phyloP scores from a whole-genome alignment of 2,329 filamentous ascomycete species.

The Dothistroma septosporum region DNA sequence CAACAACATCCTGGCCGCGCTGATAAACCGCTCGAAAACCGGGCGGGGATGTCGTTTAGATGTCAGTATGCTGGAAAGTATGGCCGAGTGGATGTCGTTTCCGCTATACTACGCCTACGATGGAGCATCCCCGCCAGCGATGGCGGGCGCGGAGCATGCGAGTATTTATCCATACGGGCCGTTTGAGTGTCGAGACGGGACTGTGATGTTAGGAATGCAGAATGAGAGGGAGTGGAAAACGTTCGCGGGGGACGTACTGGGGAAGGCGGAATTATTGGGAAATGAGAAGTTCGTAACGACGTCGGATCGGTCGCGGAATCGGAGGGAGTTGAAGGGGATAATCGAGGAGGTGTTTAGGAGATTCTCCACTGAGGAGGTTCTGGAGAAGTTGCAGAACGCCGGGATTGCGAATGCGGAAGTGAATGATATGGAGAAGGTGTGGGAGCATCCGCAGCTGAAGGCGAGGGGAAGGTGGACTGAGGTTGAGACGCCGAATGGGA shows the following conservation, averaged over 20 bases:
- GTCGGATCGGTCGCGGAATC: slow-evolving; percentile 45
- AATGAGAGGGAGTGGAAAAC: slow-evolving; percentile 55
- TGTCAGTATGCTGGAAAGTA: slow-evolving; percentile 56
- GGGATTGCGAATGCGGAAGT: slow-evolving; percentile 55
- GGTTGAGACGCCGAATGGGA: slow-evolving; percentile 46
- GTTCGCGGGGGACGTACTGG: slow-evolving; percentile 48
- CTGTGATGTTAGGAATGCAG: slow-evolving; percentile 56
- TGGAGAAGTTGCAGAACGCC: slow-evolving; percentile 44
- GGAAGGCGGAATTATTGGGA: slow-evolving; percentile 39
- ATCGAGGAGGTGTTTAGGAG: slow-evolving; percentile 44
- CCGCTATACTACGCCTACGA: slow-evolving; percentile 63
- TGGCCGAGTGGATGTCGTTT: slow-evolving; percentile 58
- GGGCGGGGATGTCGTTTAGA: slow-evolving; percentile 50
- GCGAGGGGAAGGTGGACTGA: slow-evolving; percentile 52
- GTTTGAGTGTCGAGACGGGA: slow-evolving; percentile 46
- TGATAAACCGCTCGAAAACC: slow-evolving; percentile 58
- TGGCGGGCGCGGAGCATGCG: slow-evolving; percentile 52
- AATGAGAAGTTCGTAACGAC: slow-evolving; percentile 50
- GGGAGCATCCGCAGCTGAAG: slow-evolving; percentile 52
- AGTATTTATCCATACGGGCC: slow-evolving; percentile 56
- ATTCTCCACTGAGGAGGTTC: slow-evolving; percentile 40
- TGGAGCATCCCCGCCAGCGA: slow-evolving; percentile 41
- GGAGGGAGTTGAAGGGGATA: slow-evolving; percentile 44
- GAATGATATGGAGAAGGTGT: slow-evolving; percentile 53
- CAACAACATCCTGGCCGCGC: slow-evolving; percentile 88